A percentile compares a stretch with the other conserved stretches of the same genome.
These are phyloP conservation scores for Pisolithus thermaeus DNA, from an alignment of 1,284 basidiomycete genomes.

Conservation along the genomic window DNA sequence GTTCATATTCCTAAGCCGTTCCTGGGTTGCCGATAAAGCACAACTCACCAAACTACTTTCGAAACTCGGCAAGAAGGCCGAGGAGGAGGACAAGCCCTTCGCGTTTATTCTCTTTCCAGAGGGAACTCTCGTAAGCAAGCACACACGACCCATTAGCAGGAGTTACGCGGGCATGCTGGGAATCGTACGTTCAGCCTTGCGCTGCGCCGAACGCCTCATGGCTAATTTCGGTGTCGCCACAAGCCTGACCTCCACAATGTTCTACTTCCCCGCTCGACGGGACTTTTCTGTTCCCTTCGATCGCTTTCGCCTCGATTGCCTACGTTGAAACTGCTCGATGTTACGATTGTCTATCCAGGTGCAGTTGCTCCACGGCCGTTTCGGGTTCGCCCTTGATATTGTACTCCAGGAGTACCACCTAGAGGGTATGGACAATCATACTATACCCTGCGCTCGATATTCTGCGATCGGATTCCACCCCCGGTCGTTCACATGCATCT, in stretches of 20 bases:
- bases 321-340: constrained; percentile 76
- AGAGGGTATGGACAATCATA: constrained; percentile 76
- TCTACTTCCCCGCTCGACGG: constrained; percentile 87
- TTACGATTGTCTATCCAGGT: constrained; percentile 90
- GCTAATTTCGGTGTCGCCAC: constrained; percentile 2
- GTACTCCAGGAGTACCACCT: constrained; percentile 53
- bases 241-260: constrained; percentile 76
- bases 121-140: constrained; percentile 81
- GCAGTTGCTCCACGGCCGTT: constrained; percentile 11
- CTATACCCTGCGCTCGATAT: constrained; percentile 87
- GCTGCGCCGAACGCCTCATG: constrained; percentile 2
- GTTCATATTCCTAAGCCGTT: constrained; percentile 85
- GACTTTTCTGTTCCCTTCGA: constrained; percentile 80
- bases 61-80: constrained; percentile 52
- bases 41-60: constrained; percentile 57
- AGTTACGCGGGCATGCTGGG: constrained; percentile 81
- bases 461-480: constrained; percentile 77
- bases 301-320: constrained; percentile 76
- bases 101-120: constrained; percentile 89
- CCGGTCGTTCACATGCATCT: constrained; percentile 86
- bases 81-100: constrained; percentile 63
- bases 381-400: constrained; percentile 2
- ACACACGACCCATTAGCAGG: constrained; percentile 79
- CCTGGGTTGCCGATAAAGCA: constrained; percentile 77
- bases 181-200: constrained; percentile 51